phyloP scores from a whole-genome alignment of 257 asterid species.

The Primulina tabacum region DNA sequence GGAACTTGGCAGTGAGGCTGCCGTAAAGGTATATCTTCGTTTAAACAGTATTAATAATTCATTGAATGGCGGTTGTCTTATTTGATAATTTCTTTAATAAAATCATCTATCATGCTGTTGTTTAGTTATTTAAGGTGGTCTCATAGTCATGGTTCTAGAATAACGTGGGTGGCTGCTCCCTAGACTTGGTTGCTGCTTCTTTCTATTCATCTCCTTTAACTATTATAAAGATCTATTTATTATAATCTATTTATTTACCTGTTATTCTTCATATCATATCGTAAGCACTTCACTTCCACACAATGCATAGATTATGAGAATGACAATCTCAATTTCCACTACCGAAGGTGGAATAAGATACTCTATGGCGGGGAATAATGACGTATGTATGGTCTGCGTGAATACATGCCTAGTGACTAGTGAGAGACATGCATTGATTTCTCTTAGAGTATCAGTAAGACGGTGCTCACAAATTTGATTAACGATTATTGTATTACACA shows the following conservation, averaged over 20 bases:
- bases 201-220: neutral
- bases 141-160: neutral
- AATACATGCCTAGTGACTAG: neutral
- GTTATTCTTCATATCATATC: neutral
- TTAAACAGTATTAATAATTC: neutral
- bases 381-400: neutral
- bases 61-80: neutral
- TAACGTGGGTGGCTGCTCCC: neutral
- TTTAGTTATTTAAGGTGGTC: neutral
- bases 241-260: neutral
- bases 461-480: neutral
- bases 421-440: neutral
- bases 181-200: neutral
- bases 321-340: neutral
- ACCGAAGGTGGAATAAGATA: neutral
- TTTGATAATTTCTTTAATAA: no score
- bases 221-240: neutral
- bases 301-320: neutral
- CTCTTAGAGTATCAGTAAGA: neutral
- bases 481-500: neutral
- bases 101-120: neutral
- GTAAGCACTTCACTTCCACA: neutral
- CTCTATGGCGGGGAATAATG: no score
- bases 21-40: conserved; percentile 68
- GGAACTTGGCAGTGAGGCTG: conserved; percentile 87